These are phyloP conservation scores for Climacium dendroides DNA, from an alignment of 225 moss, liverwort and hornwort genomes.

Conservation along the genomic window DNA sequence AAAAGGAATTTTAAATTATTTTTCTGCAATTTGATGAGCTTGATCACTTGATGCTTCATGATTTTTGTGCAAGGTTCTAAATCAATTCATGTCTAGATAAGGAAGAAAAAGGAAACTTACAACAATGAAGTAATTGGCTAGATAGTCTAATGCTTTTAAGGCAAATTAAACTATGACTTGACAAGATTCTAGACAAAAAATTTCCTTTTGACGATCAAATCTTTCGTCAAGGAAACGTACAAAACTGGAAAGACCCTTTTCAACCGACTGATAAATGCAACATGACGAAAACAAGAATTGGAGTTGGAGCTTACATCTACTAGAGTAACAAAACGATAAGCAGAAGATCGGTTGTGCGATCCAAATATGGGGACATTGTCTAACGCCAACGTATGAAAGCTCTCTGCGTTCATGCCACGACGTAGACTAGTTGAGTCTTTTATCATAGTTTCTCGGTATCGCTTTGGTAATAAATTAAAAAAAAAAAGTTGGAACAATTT, in stretches of 20 bases:
- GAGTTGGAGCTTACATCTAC: conserved; percentile 52
- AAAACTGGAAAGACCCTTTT: background rate
- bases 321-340: conserved; percentile 81
- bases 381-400: conserved; percentile 76
- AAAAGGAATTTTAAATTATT: background rate
- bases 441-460: background rate
- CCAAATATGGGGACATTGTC: conserved; percentile 75
- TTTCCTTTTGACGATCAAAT: background rate
- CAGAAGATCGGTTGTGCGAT: conserved; percentile 70
- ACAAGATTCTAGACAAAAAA: background rate
- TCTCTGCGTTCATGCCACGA: conserved; percentile 21
- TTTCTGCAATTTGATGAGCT: background rate
- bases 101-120: background rate
- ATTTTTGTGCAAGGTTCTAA: background rate
- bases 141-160: background rate
- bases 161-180: background rate
- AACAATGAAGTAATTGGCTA: background rate
- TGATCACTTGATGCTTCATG: background rate
- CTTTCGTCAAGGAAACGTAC: background rate
- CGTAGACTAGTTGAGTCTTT: background rate
- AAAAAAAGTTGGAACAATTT: background rate
- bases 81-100: background rate
- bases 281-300: background rate
- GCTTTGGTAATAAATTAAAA: too few species aligned
- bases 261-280: background rate